These are phyloP conservation scores for Debaryomyces udenii DNA, from an alignment of 1,139 yeast genomes.

Conservation along the genomic window DNA sequence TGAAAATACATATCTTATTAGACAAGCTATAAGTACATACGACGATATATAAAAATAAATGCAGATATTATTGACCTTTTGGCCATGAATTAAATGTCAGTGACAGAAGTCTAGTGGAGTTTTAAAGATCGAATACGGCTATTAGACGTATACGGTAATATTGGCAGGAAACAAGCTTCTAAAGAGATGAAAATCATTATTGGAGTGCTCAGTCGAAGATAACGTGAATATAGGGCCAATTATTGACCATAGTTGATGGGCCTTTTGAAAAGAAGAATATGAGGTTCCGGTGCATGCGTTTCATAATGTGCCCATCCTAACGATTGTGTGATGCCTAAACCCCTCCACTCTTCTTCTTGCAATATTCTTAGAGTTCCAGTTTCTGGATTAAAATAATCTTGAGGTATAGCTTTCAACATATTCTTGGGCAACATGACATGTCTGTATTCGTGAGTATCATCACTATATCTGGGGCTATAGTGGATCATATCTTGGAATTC, in stretches of 20 bases:
- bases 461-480: conserved; percentile 89
- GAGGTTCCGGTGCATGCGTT: conserved; percentile 98
- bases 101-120: not conserved
- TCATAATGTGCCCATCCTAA: conserved; percentile 99
- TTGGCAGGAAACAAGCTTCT: not conserved
- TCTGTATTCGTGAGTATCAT: conserved; percentile 82
- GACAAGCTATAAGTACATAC: conserved; percentile 8
- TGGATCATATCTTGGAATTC: conserved; percentile 95
- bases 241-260: conserved; percentile 42
- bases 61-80: conserved; percentile 7
- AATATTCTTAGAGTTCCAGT: conserved; percentile 92
- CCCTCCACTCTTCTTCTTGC: conserved; percentile 98
- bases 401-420: conserved; percentile 94
- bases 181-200: not conserved
- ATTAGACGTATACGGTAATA: not conserved
- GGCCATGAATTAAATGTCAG: conserved; percentile 2
- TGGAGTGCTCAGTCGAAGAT: not conserved
- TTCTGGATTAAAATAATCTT: conserved; percentile 92
- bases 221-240: not conserved
- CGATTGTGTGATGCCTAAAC: conserved; percentile 95
- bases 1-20: conserved; percentile 7
- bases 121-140: not conserved
- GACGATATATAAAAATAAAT: conserved; percentile 8
- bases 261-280: conserved; percentile 85
- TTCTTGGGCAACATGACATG: conserved; percentile 97